phyloP scores from a whole-genome alignment of 306 rosid species.

The Pueraria montana region DNA sequence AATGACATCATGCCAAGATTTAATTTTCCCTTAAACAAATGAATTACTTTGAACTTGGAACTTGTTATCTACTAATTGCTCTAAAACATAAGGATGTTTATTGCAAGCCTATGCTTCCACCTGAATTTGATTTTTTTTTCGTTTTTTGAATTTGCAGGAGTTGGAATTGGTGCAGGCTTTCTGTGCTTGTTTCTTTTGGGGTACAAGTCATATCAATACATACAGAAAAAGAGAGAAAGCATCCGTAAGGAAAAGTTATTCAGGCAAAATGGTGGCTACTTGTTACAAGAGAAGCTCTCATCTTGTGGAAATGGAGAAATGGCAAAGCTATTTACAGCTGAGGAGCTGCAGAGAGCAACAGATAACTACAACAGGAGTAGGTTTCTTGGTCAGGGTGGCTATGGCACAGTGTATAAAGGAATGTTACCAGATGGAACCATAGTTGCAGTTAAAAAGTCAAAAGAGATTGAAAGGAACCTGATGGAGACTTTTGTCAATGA shows the following conservation, averaged over 20 bases:
- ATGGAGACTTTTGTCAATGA: conserved; percentile 58
- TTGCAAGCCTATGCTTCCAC: not conserved
- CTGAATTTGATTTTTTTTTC: not conserved
- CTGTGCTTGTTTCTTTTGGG: conserved; percentile 51
- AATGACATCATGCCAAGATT: conserved; percentile 8
- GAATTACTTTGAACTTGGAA: not conserved
- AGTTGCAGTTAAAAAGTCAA: conserved; percentile 59
- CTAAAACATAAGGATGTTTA: not conserved
- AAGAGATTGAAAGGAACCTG: conserved; percentile 48
- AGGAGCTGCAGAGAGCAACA: conserved; percentile 62
- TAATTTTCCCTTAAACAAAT: not conserved
- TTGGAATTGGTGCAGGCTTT: conserved; percentile 54
- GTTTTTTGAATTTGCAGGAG: conserved; percentile 49
- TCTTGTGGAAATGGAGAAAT: conserved; percentile 46
- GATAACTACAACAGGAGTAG: conserved; percentile 56
- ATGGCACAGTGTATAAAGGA: conserved; percentile 56
- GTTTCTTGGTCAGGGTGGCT: conserved; percentile 61
- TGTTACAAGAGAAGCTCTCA: conserved; percentile 57
- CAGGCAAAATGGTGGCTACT: conserved; percentile 69
- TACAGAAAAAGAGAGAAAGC: conserved; percentile 41
- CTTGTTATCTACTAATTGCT: not conserved
- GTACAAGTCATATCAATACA: conserved; percentile 43
- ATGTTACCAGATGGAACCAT: conserved; percentile 59
- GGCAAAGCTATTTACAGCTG: conserved; percentile 55
- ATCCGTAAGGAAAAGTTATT: conserved; percentile 53